A percentile compares a stretch with the other conserved stretches of the same genome.
Evolutionary conservation across 352 stramenopile genomes (phyloP).

Genomic region (Phytophthora nicotianae): DNA sequence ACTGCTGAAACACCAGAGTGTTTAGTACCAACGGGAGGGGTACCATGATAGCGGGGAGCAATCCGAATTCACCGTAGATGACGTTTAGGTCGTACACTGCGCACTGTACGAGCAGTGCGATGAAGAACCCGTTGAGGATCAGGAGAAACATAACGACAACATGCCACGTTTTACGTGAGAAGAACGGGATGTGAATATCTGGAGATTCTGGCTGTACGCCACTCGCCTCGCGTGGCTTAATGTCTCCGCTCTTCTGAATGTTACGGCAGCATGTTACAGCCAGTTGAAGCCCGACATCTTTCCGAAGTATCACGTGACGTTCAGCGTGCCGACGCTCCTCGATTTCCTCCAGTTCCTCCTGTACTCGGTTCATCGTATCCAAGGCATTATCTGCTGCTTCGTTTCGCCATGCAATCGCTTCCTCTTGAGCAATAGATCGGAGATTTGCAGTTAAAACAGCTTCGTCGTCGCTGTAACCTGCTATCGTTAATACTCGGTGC

Average conservation of each 20-base stretch:
- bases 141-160: conserved; percentile 60
- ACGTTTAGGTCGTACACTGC: conserved; percentile 47
- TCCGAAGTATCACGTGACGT: conserved; percentile 19
- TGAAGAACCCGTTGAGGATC: conserved; percentile 72
- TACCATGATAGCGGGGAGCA: conserved; percentile 37
- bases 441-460: conserved; percentile 8
- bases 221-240: conserved; percentile 11
- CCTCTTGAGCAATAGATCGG: conserved; percentile 24
- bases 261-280: conserved; percentile 25
- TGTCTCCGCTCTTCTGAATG: conserved; percentile 3
- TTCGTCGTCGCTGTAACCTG: conserved; percentile 27
- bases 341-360: conserved; percentile 27
- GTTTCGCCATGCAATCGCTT: conserved; percentile 15
- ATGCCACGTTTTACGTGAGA: conserved; percentile 66
- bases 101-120: conserved; percentile 62
- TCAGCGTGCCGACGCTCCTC: conserved; percentile 19
- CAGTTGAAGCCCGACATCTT: conserved; percentile 29
- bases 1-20: conserved; percentile 57
- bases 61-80: conserved; percentile 37
- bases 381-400: conserved; percentile 24
- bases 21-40: conserved; percentile 52
- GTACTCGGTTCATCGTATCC: conserved; percentile 23
- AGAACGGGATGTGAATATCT: conserved; percentile 43
- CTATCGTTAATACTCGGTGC: conserved; percentile 32
- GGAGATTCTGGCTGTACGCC: conserved; percentile 19